Base-by-base conservation (phyloP, 768 basidiomycete genomes). In the Exsudoporus frostii region DNA sequence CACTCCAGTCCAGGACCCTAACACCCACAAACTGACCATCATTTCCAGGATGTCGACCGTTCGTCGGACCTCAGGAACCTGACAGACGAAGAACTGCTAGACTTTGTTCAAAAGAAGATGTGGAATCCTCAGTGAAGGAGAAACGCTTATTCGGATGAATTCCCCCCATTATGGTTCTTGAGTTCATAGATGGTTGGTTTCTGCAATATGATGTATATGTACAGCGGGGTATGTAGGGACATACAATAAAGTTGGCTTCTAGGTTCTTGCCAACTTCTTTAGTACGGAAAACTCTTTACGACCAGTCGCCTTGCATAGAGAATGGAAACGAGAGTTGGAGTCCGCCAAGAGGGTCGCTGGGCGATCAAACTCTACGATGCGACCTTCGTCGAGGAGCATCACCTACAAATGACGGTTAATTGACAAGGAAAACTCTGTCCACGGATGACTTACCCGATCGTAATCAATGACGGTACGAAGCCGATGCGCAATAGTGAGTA, bases 401-500 rank as follows among this genome's bases (percentile, higher is more conserved):
- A 90, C 82, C 88, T 90, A 40, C 7, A 22, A 44, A 37, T 13
- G 34, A 20, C 5, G 2, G 44, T 63, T 19, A 66, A 20, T 34
- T 4, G 20, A n/a, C n/a, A 32, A 48, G 45, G 33, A 24, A 61
- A 19, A 60, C 55, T 8, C 19, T 39, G 29, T 42, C n/a, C 39
- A 27, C 2, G 20, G 46, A 43, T 8, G 13, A 73, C 85, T 53
- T 71, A 86, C 88, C 58, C 85, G 79, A 66, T 92, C 86, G 59
- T 92, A 93, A 62, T 92, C 90, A 50, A 93, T 90, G 45, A 89
- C 85, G 3, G 87, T 88, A 5, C 85, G 78, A 50, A 90, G 73
- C 10, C 86, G 81, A 71, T 92, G 90, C 13, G 90, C 90, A 50
- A 92, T 90, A 1, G 89, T 92, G 30, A 92, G 70, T 51, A 91